Evolutionary conservation across 1,284 basidiomycete species (phyloP), one percentile per base, ranked within the genome.

Genomic region (Bondarzewia mesenterica): DNA sequence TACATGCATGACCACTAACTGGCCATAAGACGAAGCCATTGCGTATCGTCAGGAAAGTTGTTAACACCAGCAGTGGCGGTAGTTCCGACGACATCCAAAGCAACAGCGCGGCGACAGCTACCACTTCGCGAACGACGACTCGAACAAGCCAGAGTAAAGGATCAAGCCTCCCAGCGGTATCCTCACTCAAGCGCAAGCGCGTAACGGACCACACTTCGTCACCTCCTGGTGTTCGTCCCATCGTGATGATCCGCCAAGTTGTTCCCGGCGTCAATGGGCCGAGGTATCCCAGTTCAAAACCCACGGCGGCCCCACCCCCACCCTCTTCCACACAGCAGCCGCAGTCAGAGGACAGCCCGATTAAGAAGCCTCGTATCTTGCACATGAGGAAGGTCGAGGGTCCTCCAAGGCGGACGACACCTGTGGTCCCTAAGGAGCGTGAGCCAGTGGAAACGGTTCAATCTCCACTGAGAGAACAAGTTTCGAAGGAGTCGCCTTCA

Each of bases 131-230:
- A 36, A 20, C 32, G 18, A 23, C 22, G 22, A 20, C 32, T 46
- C 44, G 42, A 44, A 25, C 42, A 14, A 14, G 16, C 29, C 36
- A 10, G 8, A 25, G 12, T 22, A 8, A 22, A 40, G 29, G 29
- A 29, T 7, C 44, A 15, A 27, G 29, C 10, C 14, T 27, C 26
- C 23, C 50, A 4, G 35, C 38, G 42, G 38, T 40, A 52, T 58
- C 51, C 7, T 42, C 40, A 12, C 57, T 69, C 37, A 76, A 75
- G 57, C 64, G 73, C 43, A 77, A 75, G 47, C 66, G 70, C 22
- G 64, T 62, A 23, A 44, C 38, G 32, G 68, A 70, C 45, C 50
- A 51, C 14, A 45, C 50, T 23, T 50, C 58, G 4, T 50, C 60
- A 5, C 53, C 60, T 12, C 52, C 65, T 18, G 54, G 49, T 37